Base-by-base conservation (phyloP, 495 filamentous ascomycete genomes). In the Penicillium simplicissimum region DNA sequence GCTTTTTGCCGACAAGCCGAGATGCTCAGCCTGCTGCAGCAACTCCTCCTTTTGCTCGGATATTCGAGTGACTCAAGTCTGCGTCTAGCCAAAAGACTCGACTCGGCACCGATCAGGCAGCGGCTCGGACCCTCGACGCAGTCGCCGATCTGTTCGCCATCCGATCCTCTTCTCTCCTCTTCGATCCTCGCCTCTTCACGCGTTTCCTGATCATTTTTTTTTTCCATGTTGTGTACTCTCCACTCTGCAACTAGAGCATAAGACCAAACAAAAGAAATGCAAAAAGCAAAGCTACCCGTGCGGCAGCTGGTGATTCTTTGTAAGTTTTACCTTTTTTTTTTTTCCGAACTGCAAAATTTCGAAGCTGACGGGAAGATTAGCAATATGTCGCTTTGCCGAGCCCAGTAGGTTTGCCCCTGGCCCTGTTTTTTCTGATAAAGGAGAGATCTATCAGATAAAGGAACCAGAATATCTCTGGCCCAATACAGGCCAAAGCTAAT, bases 361-460 rank as follows among this genome's bases (percentile, higher is more conserved):
- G n/a, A 53, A 36, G 11, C 51, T 53, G 51, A 53, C 31, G 28
- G 25, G 28, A 19, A 45, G 8, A 19, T 42, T 55, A 84, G 81
- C 82, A 69, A 81, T 86, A 79, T 83, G 81, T 71, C 86, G 94
- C 65, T 93, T 98, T 68, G 91, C 93, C 53, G 94, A 98, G 71
- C 94, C 86, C 42, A 75, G 78, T 81, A 76, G 57, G 72, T 73
- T 34, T 15, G 17, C 9, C 8, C 21, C 35, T 35, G 36, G 36
- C 37, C 34, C 45, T n/a, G 23, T 9, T 21, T 25, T 34, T 34
- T 52, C n/a, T 23, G 42, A 45, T 45, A 45, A 21, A 19, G 17
- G 8, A 45, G 17, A 23, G 42, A 19, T 43, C 40, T 43, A 43
- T 21, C n/a, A 43, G 40, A 43, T 43, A 17, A 17, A 19, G n/a